These are phyloP conservation scores for Diaporthe citriasiana DNA, from an alignment of 2,329 filamentous ascomycete species.

Conservation along the genomic window DNA sequence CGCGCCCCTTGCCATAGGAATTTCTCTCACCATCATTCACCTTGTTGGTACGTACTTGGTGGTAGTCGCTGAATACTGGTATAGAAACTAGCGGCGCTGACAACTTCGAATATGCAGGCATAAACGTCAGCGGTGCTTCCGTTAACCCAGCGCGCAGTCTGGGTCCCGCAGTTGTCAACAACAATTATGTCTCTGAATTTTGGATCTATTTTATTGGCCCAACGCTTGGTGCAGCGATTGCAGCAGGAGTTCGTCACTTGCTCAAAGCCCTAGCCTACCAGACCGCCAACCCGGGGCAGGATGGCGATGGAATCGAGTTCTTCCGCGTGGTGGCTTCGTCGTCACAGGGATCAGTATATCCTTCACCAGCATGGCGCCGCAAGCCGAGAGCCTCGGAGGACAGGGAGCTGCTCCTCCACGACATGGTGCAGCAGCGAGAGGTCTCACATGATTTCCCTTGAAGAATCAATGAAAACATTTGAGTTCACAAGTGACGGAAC, in stretches of 20 bases:
- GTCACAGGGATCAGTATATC: slow-evolving; percentile 10
- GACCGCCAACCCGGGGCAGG: slow-evolving; percentile 50
- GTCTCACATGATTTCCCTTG: slow-evolving; percentile 14
- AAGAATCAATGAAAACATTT: neutral
- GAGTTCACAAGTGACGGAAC: neutral
- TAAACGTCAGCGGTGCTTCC: slow-evolving; percentile 53
- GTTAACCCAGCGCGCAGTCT: slow-evolving; percentile 64
- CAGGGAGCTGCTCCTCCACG: slow-evolving; percentile 4
- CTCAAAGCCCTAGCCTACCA: slow-evolving; percentile 54
- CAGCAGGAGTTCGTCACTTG: slow-evolving; percentile 55
- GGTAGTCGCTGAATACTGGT: accelerated
- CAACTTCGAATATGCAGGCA: neutral
- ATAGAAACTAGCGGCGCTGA: neutral
- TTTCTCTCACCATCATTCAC: slow-evolving; percentile 14
- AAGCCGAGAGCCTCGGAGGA: slow-evolving; percentile 4
- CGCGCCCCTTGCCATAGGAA: slow-evolving; percentile 30
- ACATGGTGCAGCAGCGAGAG: slow-evolving; percentile 19
- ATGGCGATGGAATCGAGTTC: slow-evolving; percentile 40
- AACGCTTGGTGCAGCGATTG: slow-evolving; percentile 60
- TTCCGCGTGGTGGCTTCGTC: slow-evolving; percentile 32
- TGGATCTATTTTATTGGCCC: slow-evolving; percentile 69
- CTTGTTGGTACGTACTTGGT: slow-evolving; percentile 4
- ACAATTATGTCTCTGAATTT: slow-evolving; percentile 57
- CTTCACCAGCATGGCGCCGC: neutral
- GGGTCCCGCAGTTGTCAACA: slow-evolving; percentile 58